phyloP scores from a whole-genome alignment of 169 alveolate genomes.

The Cryptosporidium sp. region DNA sequence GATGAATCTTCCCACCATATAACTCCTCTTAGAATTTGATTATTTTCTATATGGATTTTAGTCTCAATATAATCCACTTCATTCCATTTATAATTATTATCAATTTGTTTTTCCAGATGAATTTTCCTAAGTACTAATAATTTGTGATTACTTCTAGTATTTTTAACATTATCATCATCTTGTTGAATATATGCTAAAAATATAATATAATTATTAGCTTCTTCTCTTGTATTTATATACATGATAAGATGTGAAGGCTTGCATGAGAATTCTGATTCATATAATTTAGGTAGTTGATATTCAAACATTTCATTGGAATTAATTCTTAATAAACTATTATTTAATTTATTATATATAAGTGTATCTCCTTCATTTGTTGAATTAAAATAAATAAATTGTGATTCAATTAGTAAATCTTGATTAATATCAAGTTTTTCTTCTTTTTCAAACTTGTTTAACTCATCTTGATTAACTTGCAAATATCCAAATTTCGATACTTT shows the following conservation, averaged over 20 bases:
- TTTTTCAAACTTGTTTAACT: conserved; percentile 13
- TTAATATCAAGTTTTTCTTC: conserved; percentile 37
- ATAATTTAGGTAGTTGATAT: conserved; percentile 31
- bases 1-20: conserved; percentile 50
- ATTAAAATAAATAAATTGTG: conserved; percentile 50
- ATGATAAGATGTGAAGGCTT: conserved; percentile 3
- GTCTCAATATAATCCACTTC: conserved; percentile 37
- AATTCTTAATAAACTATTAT: conserved; percentile 8
- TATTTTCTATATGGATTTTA: conserved; percentile 1
- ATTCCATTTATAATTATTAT: not conserved
- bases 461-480: conserved; percentile 4
- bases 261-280: conserved; percentile 8
- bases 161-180: not conserved
- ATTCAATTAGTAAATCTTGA: conserved; percentile 11
- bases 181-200: conserved; percentile 41
- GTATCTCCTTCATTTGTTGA: conserved; percentile 57
- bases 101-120: not conserved
- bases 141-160: not conserved
- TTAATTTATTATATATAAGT: conserved; percentile 29
- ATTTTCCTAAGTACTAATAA: conserved; percentile 21
- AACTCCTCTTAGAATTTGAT: conserved; percentile 41
- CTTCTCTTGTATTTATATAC: not conserved
- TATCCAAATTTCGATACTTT: conserved; percentile 28
- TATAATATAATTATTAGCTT: not conserved
- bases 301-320: not conserved